Base-by-base conservation (phyloP, 495 filamentous ascomycete species). In the Staphylotrichum longicolle region DNA sequence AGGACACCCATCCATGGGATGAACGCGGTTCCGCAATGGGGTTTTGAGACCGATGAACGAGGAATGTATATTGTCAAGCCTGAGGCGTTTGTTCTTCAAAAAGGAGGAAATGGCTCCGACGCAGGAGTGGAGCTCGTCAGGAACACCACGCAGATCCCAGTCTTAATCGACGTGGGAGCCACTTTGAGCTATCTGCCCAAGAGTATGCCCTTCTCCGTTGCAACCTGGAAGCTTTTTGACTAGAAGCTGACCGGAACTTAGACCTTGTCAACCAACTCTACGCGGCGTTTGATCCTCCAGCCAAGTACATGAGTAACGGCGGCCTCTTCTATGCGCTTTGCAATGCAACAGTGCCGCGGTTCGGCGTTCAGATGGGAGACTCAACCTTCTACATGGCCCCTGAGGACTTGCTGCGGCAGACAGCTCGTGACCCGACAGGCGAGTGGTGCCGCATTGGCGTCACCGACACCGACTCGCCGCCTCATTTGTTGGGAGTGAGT, bases 401-500 rank as follows among this genome's bases (percentile, higher is more conserved):
- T 0, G 61, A 76, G 49, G 85, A 88, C 66, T 72, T 87, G 72
- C 78, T 88, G 30, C 60, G 68, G 20, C 71, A 69, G 63, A 79
- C 62, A 60, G 71, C 58, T 53, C 66, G 65, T n/a, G 75, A 76
- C 66, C 67, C 58, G 57, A 73, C 69, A 0, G 68, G 63, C 10
- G 59, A 64, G 50, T 58, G 72, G 12, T 85, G 83, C 57, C 78
- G 81, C 11, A 69, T 79, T 0, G 74, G 75, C 7, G 74, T 83
- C 47, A 70, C 66, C 11, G 71, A 75, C 59, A 66, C 67, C 42
- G 75, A 70, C 3, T 70, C 67, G 14, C 74, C 73, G 33, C 66
- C 72, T 35, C 74, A 72, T 47, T 78, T 88, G n/a, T 63, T 90
- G 40, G 85, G 86, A 0, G 80, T 83, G 54, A 75, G 78, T 2